Percentiles rank a stretch among this genome's conserved stretches.
phyloP scores from a whole-genome alignment of 768 basidiomycete species.

The Dioszegia aurantiaca region DNA sequence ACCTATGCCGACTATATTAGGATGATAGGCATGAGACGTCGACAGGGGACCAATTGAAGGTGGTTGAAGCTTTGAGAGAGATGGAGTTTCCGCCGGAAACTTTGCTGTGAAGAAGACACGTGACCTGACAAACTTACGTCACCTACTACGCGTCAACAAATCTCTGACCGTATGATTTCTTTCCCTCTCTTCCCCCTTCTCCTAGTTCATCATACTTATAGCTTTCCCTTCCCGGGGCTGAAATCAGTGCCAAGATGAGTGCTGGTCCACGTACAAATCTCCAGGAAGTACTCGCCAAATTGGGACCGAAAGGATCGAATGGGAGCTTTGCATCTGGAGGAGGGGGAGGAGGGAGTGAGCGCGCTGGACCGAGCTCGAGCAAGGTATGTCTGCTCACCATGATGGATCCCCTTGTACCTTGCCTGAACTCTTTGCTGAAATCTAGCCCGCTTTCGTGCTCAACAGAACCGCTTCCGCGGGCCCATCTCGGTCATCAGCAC shows the following conservation, averaged over 20 bases:
- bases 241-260: conserved; percentile 16
- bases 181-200: background rate
- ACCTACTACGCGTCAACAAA: conserved; percentile 1
- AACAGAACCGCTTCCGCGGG: conserved; percentile 5
- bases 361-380: conserved; percentile 9
- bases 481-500: background rate
- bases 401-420: no score
- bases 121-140: background rate
- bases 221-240: no score
- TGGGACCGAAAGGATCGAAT: conserved; percentile 4
- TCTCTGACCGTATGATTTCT: conserved; percentile 1
- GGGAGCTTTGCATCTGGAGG: background rate
- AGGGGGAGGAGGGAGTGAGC: conserved; percentile 4
- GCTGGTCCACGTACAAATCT: conserved; percentile 34
- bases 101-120: background rate
- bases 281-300: conserved; percentile 25
- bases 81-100: background rate
- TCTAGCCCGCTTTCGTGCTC: conserved; percentile 1
- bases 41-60: background rate
- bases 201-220: no score
- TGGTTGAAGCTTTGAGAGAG: background rate
- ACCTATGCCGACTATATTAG: no score
- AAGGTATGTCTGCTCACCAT: conserved; percentile 4
- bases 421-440: background rate
- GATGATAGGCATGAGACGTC: no score